Conservation (phyloP, 306 rosid species). For the Urtica urens region DNA sequence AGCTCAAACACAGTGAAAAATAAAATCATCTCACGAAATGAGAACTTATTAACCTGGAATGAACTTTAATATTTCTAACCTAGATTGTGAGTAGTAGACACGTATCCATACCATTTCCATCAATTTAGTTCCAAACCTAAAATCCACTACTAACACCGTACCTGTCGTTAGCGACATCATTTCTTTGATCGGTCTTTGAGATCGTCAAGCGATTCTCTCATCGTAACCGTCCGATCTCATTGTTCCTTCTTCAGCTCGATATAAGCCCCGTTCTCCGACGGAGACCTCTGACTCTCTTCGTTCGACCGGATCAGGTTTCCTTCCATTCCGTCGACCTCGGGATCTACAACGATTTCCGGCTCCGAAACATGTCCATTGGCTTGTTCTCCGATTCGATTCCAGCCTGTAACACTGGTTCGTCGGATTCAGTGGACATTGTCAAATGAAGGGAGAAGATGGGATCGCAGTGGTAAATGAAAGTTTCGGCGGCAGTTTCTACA, state of each 20-base stretch:
- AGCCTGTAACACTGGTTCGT: constrained; percentile 22
- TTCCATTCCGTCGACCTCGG: constrained; percentile 9
- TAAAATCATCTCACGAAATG: no score
- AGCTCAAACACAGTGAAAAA: neutral
- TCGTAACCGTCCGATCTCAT: constrained; percentile 89
- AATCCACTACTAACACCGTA: constrained; percentile 4
- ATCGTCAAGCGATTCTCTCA: constrained; percentile 81
- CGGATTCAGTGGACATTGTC: constrained; percentile 28
- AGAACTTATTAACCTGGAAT: no score
- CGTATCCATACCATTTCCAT: neutral
- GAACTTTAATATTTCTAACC: no score
- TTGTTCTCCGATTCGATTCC: constrained; percentile 7
- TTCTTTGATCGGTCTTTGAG: constrained; percentile 44
- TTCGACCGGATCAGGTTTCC: constrained; percentile 27
- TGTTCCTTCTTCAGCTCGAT: constrained; percentile 66
- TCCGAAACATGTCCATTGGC: constrained; percentile 1
- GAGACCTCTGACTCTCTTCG: constrained; percentile 9
- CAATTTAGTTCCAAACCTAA: neutral
- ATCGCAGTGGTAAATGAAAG: neutral
- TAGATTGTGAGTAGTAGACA: no score
- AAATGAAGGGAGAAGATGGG: constrained; percentile 10
- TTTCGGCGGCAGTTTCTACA: no score
- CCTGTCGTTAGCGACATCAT: constrained; percentile 43
- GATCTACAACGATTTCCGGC: constrained; percentile 24
- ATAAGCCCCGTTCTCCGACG: constrained; percentile 10